Conservation (phyloP, 1,284 basidiomycete species). For the Cystobasidiaceae sp. region DNA sequence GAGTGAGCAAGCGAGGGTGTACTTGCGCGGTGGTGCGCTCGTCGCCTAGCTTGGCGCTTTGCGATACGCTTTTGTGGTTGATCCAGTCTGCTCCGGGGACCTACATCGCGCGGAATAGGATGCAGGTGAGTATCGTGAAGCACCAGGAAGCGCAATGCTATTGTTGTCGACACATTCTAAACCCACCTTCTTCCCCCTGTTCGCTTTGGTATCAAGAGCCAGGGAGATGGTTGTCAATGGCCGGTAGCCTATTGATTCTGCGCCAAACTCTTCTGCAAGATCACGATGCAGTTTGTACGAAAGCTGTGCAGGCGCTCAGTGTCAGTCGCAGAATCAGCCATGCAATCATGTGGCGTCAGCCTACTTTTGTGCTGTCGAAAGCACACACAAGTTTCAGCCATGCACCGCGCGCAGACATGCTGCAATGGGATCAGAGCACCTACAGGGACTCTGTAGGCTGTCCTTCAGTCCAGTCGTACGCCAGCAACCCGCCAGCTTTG, state of each 20-base stretch:
- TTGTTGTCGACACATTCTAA: background rate
- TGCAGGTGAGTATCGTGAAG: background rate
- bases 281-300: slow-evolving; percentile 74
- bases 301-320: slow-evolving; percentile 52
- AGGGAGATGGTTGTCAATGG: slow-evolving; percentile 51
- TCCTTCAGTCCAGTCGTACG: slow-evolving; percentile 62
- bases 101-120: background rate
- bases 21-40: slow-evolving; percentile 65
- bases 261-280: slow-evolving; percentile 70
- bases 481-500: slow-evolving; percentile 87
- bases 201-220: slow-evolving; percentile 33
- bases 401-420: background rate
- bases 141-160: background rate
- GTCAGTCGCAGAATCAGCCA: background rate
- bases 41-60: slow-evolving; percentile 46
- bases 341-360: background rate
- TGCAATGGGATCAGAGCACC: background rate
- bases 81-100: slow-evolving; percentile 44
- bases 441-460: background rate
- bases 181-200: background rate
- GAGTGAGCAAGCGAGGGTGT: slow-evolving; percentile 72
- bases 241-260: slow-evolving; percentile 77
- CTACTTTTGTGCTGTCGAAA: too few species aligned
- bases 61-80: slow-evolving; percentile 42
- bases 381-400: too few species aligned